These are phyloP conservation scores for Lichtheimia corymbifera DNA, from an alignment of 371 early-diverging fungal genomes.

Conservation along the genomic window DNA sequence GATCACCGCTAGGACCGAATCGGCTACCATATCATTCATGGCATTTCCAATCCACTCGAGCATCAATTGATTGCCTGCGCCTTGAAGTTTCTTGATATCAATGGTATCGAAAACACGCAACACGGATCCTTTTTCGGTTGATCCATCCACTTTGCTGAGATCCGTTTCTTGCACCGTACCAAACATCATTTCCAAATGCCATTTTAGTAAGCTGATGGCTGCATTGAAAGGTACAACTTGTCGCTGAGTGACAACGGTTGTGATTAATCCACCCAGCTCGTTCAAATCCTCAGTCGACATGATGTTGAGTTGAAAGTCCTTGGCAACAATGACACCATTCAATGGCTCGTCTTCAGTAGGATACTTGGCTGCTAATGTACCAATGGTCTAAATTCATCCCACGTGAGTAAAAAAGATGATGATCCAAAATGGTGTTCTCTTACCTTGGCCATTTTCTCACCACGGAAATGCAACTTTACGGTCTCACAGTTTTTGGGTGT, in stretches of 20 bases:
- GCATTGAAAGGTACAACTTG: conserved; percentile 78
- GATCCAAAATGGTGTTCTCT: not conserved
- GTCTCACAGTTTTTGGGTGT: conserved; percentile 96
- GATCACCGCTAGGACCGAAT: conserved; percentile 87
- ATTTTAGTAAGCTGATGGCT: conserved; percentile 78
- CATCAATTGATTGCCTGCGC: conserved; percentile 57
- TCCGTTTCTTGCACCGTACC: conserved; percentile 59
- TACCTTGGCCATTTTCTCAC: conserved; percentile 93
- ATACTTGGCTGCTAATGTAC: conserved; percentile 73
- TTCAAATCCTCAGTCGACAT: conserved; percentile 78
- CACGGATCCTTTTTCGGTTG: conserved; percentile 38
- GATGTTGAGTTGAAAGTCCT: conserved; percentile 88
- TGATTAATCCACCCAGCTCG: conserved; percentile 78
- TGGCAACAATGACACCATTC: conserved; percentile 84
- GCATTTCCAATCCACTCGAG: conserved; percentile 93
- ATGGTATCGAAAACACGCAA: conserved; percentile 79
- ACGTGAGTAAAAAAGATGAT: not conserved
- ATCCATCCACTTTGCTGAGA: conserved; percentile 17
- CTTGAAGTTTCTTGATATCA: conserved; percentile 60
- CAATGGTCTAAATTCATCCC: conserved; percentile 66
- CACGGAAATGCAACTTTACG: conserved; percentile 90
- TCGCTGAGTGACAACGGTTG: conserved; percentile 79
- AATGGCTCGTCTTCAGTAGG: conserved; percentile 69
- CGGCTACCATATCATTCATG: conserved; percentile 95
- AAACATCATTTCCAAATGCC: conserved; percentile 93